Percentiles rank a stretch among this genome's conserved stretches.
Evolutionary conservation across 371 early-diverging fungal genomes (phyloP).

Genomic region (Actinomortierella ambigua): DNA sequence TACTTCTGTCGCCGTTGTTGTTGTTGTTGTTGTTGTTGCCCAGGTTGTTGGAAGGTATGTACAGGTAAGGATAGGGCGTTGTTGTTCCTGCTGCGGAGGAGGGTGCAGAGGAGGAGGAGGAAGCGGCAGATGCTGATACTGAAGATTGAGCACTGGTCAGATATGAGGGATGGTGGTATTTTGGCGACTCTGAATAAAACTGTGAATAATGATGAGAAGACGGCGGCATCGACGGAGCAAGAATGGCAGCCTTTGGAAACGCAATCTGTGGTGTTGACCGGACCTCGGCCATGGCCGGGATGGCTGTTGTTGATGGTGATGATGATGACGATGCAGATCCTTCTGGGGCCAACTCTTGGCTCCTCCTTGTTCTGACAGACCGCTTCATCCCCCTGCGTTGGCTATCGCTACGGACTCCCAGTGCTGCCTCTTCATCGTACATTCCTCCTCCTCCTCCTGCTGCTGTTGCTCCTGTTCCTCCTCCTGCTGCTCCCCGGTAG

Average conservation of each 20-base stretch:
- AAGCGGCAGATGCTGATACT: background rate
- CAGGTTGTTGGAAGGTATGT: background rate
- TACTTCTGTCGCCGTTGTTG: background rate
- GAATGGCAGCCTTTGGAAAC: too few species aligned
- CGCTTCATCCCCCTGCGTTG: too few species aligned
- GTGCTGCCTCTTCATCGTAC: background rate
- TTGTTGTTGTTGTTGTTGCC: background rate
- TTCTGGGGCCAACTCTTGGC: background rate
- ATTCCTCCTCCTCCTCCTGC: background rate
- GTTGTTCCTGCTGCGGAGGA: background rate
- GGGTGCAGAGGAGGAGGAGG: background rate
- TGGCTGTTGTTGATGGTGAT: too few species aligned
- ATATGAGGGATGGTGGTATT: background rate
- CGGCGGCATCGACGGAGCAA: conserved; percentile 5
- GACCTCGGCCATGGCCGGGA: too few species aligned
- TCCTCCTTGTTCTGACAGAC: too few species aligned
- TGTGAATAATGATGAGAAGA: conserved; percentile 11
- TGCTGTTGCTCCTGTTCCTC: background rate
- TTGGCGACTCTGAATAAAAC: background rate
- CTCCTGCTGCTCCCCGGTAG: conserved; percentile 1
- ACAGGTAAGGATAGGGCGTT: background rate
- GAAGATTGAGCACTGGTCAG: background rate
- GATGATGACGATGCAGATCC: conserved; percentile 3
- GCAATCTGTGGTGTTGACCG: too few species aligned
- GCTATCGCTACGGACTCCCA: background rate